Percentiles rank a stretch among this genome's conserved stretches.
Conservation (phyloP, 2,329 filamentous ascomycete species). For the Alternaria novae-zelandiae region DNA sequence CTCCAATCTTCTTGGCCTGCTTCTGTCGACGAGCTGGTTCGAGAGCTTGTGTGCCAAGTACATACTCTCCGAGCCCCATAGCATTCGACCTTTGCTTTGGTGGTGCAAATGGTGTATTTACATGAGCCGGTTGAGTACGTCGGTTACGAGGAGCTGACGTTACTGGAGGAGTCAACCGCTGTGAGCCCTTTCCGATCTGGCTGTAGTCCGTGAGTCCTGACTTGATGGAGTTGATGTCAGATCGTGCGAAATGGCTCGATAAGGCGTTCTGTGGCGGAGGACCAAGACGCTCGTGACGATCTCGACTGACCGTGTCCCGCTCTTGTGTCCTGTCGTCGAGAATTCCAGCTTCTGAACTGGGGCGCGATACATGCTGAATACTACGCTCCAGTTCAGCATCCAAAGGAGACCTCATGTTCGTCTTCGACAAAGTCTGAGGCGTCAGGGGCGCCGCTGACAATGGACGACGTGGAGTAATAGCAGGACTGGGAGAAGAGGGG, state of each 20-base stretch:
- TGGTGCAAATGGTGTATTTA: conserved; percentile 40
- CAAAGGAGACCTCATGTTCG: not conserved
- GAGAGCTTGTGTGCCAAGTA: conserved; percentile 5
- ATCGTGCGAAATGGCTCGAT: not conserved
- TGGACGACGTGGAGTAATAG: not conserved
- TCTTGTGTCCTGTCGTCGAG: not conserved
- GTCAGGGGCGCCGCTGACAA: conserved; percentile 17
- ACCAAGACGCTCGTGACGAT: not conserved
- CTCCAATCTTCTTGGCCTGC: not conserved
- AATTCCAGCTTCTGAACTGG: not conserved
- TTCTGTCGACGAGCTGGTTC: conserved; percentile 7
- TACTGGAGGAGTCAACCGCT: not conserved
- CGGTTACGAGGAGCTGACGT: not conserved
- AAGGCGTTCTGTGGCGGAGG: not conserved
- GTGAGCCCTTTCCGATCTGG: not conserved
- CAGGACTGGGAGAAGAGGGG: conserved; percentile 15
- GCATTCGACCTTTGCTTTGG: conserved; percentile 23
- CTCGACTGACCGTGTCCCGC: too few species aligned
- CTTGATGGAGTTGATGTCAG: not conserved
- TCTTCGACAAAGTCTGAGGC: conserved; percentile 20
- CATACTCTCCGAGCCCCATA: conserved; percentile 29
- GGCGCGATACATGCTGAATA: conserved; percentile 6
- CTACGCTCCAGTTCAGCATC: conserved; percentile 15
- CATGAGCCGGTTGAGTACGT: conserved; percentile 1
- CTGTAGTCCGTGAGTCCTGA: not conserved